Base-by-base conservation (phyloP, 805 yeast species). In the Yarrowia sp. region DNA sequence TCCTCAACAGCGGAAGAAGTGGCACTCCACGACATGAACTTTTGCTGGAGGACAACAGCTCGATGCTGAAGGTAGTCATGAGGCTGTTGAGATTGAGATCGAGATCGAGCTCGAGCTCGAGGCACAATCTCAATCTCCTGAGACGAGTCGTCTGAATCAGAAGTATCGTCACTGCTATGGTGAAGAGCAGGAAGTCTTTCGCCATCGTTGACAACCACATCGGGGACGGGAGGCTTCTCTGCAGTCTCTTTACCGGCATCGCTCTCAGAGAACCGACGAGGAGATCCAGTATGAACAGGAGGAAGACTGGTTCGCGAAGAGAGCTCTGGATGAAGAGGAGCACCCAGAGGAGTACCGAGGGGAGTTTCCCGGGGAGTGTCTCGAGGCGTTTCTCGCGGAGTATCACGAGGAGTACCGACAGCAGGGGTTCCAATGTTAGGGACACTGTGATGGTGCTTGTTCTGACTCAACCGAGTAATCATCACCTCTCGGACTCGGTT, bases 11-110 rank as follows among this genome's bases (percentile, higher is more conserved):
- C 84, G 2, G 83, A 80, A 68, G 80, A 80, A 1, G 84, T 75
- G 1, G 86, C 86, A 71, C 82, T 83, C 87, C 87, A 84, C 67
- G 83, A 78, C 70, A 84, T 73, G 67, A 69, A 78, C 77, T 68
- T 80, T 81, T 68, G 79, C 72, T 65, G 66, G 12, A 69, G 65
- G 70, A 71, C 70, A 9, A 50, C 52, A 15, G 53, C 63, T 38
- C 42, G 72, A 17, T 76, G 77, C 44, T 75, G 76, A 7, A 42
- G 55, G 8, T 55, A 34, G 49, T 52, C 47, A 6, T 30, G 50
- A 3, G 66, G 61, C 3, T 44, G 53, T 17, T 43, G 50, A 30
- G 49, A 40, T 15, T 12, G 58, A 3, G 15, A 19, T 52, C 52
- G 30, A 14, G 52, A n/a, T n/a, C n/a, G n/a, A n/a, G n/a, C n/a